These are phyloP conservation scores for Pseudogymnoascus sp. DNA, from an alignment of 2,329 filamentous ascomycete genomes.

Conservation along the genomic window DNA sequence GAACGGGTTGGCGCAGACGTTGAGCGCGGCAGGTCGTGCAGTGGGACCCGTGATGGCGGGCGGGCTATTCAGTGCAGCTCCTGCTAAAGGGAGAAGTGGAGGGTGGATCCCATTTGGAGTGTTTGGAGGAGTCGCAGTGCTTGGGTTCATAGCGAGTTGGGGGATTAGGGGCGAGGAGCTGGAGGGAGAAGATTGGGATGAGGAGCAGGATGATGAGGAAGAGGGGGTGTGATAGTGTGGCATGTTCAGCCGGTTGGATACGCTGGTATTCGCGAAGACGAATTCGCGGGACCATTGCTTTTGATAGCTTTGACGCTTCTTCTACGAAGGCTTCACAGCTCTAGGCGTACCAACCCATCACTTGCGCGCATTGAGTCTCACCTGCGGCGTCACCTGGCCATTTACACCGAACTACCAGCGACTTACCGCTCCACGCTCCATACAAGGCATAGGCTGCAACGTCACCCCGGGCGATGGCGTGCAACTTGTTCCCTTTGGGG, in stretches of 20 bases:
- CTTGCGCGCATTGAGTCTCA: not conserved
- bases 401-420: not conserved
- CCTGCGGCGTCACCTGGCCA: too few species aligned
- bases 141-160: slow-evolving; percentile 74
- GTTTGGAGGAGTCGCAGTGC: slow-evolving; percentile 73
- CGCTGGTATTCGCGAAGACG: not conserved
- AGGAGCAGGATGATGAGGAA: slow-evolving; percentile 22
- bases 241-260: not conserved
- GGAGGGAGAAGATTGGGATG: slow-evolving; percentile 47
- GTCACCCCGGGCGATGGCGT: not conserved
- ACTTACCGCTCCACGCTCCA: not conserved
- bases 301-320: not conserved
- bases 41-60: slow-evolving; percentile 85
- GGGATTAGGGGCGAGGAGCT: slow-evolving; percentile 61
- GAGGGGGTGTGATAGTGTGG: slow-evolving; percentile 11
- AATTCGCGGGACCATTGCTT: not conserved
- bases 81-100: slow-evolving; percentile 72
- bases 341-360: not conserved
- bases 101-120: slow-evolving; percentile 60
- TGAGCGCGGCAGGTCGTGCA: slow-evolving; percentile 83
- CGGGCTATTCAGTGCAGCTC: slow-evolving; percentile 73
- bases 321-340: not conserved
- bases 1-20: slow-evolving; percentile 88
- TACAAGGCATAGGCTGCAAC: not conserved
- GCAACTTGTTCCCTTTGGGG: not conserved